These are phyloP conservation scores for Trichomonas tenax DNA, from an alignment of 208 protist genomes.

Conservation along the genomic window DNA sequence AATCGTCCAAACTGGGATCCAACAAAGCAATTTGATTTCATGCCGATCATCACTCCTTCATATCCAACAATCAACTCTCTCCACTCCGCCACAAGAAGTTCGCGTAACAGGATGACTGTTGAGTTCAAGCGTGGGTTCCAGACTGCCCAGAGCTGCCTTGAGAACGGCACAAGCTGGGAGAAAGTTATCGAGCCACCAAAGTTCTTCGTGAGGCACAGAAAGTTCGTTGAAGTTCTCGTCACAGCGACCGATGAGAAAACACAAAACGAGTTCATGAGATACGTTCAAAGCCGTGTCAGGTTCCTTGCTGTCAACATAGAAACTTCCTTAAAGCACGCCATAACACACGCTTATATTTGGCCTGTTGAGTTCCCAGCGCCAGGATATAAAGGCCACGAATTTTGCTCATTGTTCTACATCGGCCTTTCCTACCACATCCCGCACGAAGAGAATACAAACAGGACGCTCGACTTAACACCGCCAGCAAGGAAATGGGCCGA, in stretches of 20 bases:
- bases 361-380: not conserved
- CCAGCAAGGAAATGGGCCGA: too few species aligned
- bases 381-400: not conserved
- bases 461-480: not conserved
- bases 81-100: not conserved
- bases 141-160: not conserved
- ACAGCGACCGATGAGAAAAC: not conserved
- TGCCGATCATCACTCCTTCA: conserved; percentile 21
- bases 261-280: not conserved
- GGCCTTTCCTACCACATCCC: not conserved
- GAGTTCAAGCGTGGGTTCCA: not conserved
- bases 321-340: not conserved
- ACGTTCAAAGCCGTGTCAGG: not conserved
- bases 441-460: not conserved
- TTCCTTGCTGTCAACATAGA: not conserved
- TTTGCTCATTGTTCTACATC: not conserved
- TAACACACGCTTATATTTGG: not conserved
- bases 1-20: not conserved
- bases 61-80: conserved; percentile 7
- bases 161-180: not conserved
- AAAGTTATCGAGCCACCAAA: not conserved
- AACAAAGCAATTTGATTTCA: not conserved
- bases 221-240: not conserved
- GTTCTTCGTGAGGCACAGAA: not conserved
- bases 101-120: not conserved